Evolutionary conservation across 2,329 filamentous ascomycete species (phyloP).

Genomic region (Mycosphaerelloides madeirae): DNA sequence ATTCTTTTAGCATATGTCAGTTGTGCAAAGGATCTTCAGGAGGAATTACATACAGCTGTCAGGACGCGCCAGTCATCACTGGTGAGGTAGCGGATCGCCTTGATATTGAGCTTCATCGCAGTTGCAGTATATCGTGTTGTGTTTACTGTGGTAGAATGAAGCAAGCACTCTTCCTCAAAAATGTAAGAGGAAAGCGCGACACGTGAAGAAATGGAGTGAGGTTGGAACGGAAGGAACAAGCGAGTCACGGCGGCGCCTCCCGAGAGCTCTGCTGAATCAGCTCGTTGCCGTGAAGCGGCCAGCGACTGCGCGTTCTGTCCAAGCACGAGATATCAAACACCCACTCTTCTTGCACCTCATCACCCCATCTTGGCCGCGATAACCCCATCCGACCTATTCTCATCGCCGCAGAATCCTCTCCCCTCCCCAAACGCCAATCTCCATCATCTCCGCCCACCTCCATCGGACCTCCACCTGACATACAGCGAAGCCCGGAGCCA

Average conservation of each 20-base stretch:
- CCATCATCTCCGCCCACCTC: not conserved
- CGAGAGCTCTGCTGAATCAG: not conserved
- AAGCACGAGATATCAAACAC: conserved; percentile 4
- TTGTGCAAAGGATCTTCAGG: conserved; percentile 3
- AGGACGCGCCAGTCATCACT: conserved; percentile 94
- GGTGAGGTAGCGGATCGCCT: conserved; percentile 85
- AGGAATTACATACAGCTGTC: conserved; percentile 63
- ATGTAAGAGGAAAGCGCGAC: too few species aligned
- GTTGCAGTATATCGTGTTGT: conserved; percentile 27
- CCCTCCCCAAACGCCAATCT: too few species aligned
- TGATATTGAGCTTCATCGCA: conserved; percentile 89
- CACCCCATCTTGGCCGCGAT: not conserved
- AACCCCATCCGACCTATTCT: not conserved
- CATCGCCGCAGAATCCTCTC: not conserved
- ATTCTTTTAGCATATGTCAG: conserved; percentile 17
- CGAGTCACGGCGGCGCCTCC: conserved; percentile 3
- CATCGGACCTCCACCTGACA: not conserved
- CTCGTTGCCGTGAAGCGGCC: too few species aligned
- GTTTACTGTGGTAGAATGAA: not conserved
- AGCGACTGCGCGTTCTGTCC: conserved; percentile 1
- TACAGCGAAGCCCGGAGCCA: not conserved
- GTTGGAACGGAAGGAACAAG: conserved; percentile 1
- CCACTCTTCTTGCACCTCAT: not conserved
- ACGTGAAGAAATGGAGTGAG: conserved; percentile 11
- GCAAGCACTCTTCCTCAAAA: too few species aligned